Base-by-base conservation (phyloP, 1,284 basidiomycete species). In the Fomitopsis betulina region DNA sequence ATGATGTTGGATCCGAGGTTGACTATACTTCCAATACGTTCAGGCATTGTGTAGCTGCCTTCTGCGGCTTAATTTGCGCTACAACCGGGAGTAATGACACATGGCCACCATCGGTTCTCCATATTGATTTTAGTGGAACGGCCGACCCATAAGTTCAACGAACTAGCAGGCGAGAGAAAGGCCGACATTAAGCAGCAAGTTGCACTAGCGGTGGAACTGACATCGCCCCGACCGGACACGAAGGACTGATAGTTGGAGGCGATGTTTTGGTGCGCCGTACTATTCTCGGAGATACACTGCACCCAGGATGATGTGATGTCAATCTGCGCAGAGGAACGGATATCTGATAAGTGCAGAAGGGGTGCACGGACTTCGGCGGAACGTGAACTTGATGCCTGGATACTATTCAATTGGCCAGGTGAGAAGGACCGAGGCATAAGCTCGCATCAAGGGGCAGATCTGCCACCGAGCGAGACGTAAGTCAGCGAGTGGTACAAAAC, bases 341-440 rank as follows among this genome's bases (percentile, higher is more conserved):
- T 51, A 51, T 51, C 49, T 51, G 49, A 51, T 51, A 51, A 51
- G 49, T 51, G 49, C n/a, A 19, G 49, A 51, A 51, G 49, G 32
- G 33, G 32, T 33, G 49, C 49, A 51, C 49, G 49, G 49, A 51
- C 49, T 51, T 51, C 49, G 49, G 33, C 32, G 49, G 49, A 51
- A 51, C 49, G 32, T 10, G 17, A 23, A 19, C 13, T 19, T 32
- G n/a, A 51, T 21, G 32, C 49, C 17, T 51, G 49, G 49, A 51
- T 51, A 51, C 49, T 37, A 51, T 51, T 30, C 27, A 47, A 35
- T 51, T 27, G 49, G 13, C 32, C 35, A n/a, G 32, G 49, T 51
- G 33, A 37, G 33, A 51, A 51, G 49, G 33, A 51, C 49, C 49
- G 49, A 51, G 49, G 49, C 49, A 51, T 33, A 51, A 35, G 19